Evolutionary conservation across 495 filamentous ascomycete species (phyloP), one percentile per base, ranked within the genome.

Genomic region (Trichoderma orchidacearum): DNA sequence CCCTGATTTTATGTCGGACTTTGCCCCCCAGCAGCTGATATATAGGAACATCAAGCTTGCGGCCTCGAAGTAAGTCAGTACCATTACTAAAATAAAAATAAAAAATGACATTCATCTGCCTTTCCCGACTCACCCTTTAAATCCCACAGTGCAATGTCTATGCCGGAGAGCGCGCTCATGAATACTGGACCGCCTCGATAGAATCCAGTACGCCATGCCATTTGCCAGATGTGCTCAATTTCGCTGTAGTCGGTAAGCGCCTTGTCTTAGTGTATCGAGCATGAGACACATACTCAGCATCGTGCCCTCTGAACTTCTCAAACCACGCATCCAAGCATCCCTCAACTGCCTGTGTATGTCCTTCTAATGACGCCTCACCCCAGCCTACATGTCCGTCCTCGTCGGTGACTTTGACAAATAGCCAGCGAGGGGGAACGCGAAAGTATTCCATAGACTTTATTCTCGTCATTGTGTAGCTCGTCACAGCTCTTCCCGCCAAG

Each of bases 111-210:
- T 5, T 2, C n/a, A n/a, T 29, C n/a, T 29, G 30, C 29, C 5
- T 25, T n/a, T 31, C 0, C 30, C 29, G 36, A 1, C 1, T 41
- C 58, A 65, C 66, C 70, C 63, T 91, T 90, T 41, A 90, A 63
- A 72, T 91, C 87, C 87, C 87, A 90, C 4, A 92, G 71, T 3
- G 87, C 87, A 63, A 92, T 90, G 61, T 90, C 87, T 59, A 92
- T 83, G 2, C 87, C 87, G 1, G 85, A 75, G 28, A 91, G 71
- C 6, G 87, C 87, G 54, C 82, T 86, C 85, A 90, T 89, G 61
- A 92, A 84, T 21, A 92, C 87, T 0, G 87, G 85, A 1, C 87
- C 87, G n/a, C 87, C 87, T 32, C 87, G 77, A 68, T 91, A 90
- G 70, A 90, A 90, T 18, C 82, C 82, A 5, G 80, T 72, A 54